phyloP scores from a whole-genome alignment of 768 basidiomycete species.

The Boletus subparvulus region DNA sequence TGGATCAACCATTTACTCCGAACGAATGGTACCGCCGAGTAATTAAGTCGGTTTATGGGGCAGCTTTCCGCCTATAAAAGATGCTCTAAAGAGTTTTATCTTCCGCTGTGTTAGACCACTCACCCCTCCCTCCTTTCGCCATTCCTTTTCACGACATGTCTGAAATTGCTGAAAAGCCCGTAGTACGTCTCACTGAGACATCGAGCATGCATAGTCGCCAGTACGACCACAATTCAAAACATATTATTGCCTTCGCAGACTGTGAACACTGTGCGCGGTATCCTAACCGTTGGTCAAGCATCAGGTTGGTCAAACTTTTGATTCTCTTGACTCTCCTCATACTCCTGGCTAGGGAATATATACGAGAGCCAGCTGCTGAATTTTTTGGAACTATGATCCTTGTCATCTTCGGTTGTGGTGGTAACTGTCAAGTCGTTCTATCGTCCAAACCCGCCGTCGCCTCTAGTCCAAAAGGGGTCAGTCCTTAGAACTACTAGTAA shows the following conservation, averaged over 20 bases:
- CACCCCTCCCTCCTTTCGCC: background rate
- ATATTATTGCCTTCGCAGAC: conserved; percentile 21
- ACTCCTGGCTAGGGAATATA: conserved; percentile 33
- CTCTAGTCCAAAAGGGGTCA: conserved; percentile 53
- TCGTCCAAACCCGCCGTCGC: conserved; percentile 47
- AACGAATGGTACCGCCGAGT: background rate
- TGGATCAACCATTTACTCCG: conserved; percentile 8
- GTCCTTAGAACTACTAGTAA: conserved; percentile 19
- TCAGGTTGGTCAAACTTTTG: conserved; percentile 40
- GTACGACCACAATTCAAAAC: background rate
- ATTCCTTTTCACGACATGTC: conserved; percentile 20
- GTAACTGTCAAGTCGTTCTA: conserved; percentile 56
- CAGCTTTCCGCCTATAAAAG: conserved; percentile 24
- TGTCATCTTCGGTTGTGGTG: conserved; percentile 58
- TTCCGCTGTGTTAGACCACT: background rate
- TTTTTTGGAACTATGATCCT: conserved; percentile 60
- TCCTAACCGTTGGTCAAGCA: conserved; percentile 56
- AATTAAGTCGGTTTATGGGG: background rate
- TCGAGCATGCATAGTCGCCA: conserved; percentile 13
- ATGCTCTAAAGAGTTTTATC: background rate
- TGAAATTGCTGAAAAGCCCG: conserved; percentile 15
- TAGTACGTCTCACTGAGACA: conserved; percentile 21
- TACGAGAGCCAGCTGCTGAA: conserved; percentile 64
- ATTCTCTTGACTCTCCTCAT: conserved; percentile 1
- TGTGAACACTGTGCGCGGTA: conserved; percentile 38